Percentiles rank a stretch among this genome's conserved stretches.
Conservation (phyloP, 495 filamentous ascomycete species). For the Neurospora discreta region DNA sequence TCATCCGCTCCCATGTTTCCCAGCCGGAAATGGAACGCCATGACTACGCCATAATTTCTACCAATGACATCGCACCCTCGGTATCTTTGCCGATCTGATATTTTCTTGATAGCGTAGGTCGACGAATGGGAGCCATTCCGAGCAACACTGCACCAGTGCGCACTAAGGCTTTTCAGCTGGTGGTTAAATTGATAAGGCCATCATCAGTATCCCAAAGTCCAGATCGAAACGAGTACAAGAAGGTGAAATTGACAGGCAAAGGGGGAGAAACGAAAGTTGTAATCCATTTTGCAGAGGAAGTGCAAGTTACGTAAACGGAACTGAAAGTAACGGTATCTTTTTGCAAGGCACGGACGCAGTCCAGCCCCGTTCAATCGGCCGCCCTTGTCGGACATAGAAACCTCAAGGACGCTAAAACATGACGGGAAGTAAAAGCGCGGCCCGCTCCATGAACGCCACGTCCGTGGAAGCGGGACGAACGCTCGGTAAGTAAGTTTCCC, state of each 20-base stretch:
- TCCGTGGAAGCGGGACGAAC: background rate
- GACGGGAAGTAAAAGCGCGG: background rate
- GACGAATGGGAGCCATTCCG: background rate
- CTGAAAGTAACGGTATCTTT: background rate
- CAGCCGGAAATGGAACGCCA: background rate
- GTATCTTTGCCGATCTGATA: background rate
- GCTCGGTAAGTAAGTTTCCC: background rate
- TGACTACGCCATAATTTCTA: background rate
- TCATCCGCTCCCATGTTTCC: background rate
- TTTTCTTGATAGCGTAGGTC: background rate
- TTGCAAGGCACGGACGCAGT: background rate
- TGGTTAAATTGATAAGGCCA: background rate
- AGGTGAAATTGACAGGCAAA: background rate
- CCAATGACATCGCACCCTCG: background rate
- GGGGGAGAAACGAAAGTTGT: background rate
- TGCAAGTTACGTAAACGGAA: background rate
- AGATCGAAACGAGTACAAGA: background rate
- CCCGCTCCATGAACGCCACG: background rate
- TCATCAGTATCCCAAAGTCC: background rate
- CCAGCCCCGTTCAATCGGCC: background rate
- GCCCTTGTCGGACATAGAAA: background rate
- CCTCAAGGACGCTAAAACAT: background rate
- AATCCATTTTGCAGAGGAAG: background rate
- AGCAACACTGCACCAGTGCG: background rate
- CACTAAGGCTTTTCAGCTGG: background rate